Conservation (phyloP, 1,139 yeast genomes). For the Lodderomyces orthopsilosis region DNA sequence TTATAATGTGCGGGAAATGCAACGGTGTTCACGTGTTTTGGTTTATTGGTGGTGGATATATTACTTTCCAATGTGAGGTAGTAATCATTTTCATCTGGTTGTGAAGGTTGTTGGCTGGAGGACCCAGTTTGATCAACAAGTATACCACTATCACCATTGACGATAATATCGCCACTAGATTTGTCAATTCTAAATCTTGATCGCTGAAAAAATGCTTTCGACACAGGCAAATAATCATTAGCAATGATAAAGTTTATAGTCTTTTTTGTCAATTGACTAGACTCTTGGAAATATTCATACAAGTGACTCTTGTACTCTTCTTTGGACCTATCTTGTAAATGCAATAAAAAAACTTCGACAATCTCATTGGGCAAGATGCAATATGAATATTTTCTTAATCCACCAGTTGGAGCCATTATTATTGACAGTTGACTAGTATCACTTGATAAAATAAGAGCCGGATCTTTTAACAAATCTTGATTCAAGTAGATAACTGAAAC, state of each 20-base stretch:
- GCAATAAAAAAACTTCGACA: conserved; percentile 24
- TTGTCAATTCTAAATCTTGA: conserved; percentile 44
- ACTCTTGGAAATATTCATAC: conserved; percentile 24
- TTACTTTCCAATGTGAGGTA: conserved; percentile 34
- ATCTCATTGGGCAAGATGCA: conserved; percentile 38
- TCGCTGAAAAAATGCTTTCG: conserved; percentile 44
- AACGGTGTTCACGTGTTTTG: conserved; percentile 17
- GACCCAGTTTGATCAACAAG: neutral
- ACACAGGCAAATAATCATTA: conserved; percentile 46
- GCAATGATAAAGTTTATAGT: conserved; percentile 52
- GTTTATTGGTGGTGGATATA: conserved; percentile 33
- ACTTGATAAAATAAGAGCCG: conserved; percentile 35
- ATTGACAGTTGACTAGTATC: conserved; percentile 24
- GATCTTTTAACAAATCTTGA: conserved; percentile 23
- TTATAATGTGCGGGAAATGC: conserved; percentile 12
- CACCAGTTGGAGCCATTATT: conserved; percentile 40
- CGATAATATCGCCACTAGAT: conserved; percentile 8
- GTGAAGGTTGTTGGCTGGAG: neutral
- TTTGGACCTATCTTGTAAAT: conserved; percentile 26
- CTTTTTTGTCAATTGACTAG: conserved; percentile 43
- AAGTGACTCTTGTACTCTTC: conserved; percentile 19
- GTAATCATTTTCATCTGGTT: conserved; percentile 26
- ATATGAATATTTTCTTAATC: conserved; percentile 41
- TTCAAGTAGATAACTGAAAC: conserved; percentile 23
- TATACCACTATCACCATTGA: conserved; percentile 14